These are phyloP conservation scores for Castanospermum australe DNA, from an alignment of 306 rosid genomes.

Conservation along the genomic window DNA sequence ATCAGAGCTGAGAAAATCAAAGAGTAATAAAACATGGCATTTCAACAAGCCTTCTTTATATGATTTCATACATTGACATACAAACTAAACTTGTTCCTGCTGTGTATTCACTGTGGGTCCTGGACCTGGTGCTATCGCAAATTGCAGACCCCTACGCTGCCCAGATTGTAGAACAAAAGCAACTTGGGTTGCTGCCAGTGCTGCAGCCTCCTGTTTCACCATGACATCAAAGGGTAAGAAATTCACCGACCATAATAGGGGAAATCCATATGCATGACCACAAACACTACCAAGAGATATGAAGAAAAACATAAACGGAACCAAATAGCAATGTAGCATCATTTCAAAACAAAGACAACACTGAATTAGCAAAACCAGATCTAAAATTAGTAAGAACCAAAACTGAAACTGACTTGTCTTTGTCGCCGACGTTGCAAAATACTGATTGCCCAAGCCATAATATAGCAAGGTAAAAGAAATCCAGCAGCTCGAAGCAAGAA, in stretches of 20 bases:
- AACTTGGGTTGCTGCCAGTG: conserved; percentile 86
- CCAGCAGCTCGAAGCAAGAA: conserved; percentile 91
- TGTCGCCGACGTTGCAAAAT: conserved; percentile 86
- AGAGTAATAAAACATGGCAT: conserved; percentile 13
- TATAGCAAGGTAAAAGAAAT: conserved; percentile 87
- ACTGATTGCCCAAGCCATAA: conserved; percentile 93
- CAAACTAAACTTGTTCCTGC: conserved; percentile 51
- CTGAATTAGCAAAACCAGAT: background rate
- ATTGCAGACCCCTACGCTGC: conserved; percentile 73
- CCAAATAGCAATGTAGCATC: background rate
- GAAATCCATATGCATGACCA: background rate
- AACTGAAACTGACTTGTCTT: conserved; percentile 59
- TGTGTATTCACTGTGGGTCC: conserved; percentile 47
- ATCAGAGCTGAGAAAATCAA: conserved; percentile 20
- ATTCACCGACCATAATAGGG: background rate
- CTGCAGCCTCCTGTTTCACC: conserved; percentile 76
- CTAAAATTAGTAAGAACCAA: background rate
- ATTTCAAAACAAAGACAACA: background rate
- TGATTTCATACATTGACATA: background rate
- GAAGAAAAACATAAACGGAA: background rate
- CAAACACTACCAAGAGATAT: background rate
- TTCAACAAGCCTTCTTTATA: conserved; percentile 23
- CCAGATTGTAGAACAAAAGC: conserved; percentile 82
- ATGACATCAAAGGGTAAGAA: background rate
- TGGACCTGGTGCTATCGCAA: conserved; percentile 64